Base-by-base conservation (phyloP, 108 stramenopile species). In the Parietichytrium sp. region DNA sequence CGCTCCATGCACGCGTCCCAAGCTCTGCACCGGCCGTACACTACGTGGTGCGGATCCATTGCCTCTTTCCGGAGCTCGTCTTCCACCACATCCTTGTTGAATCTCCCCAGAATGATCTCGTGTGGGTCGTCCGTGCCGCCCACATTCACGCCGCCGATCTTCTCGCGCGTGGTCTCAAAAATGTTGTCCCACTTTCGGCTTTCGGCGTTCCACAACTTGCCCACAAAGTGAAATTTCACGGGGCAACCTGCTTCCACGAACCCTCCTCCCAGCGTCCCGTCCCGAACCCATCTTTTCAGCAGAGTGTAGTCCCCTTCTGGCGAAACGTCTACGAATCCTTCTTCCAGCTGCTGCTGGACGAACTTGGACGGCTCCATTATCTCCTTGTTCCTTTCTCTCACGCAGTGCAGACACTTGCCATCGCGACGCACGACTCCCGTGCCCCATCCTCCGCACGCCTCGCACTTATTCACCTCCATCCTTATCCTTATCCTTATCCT, bases 61-160 rank as follows among this genome's bases (percentile, higher is more conserved):
- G n/a, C n/a, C 33, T 72, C 61, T 16, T 42, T 33, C 15, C 45
- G 61, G 6, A 18, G 6, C 33, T 72, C 61, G 7, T 72, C 20
- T 6, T 72, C 61, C 7, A 72, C 16, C 7, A 42, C 13, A 6
- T 72, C 61, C 61, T 72, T n/a, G 12, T 33, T 18, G 20, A 72
- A 72, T 13, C 61, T 33, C 33, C 61, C 61, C 8, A 72, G 61
- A 8, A 72, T 27, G 23, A 72, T 12, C 42, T 72, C 61, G 33
- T 72, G 45, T 23, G 61, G 61, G 33, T 72, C 61, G 42, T 72
- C 61, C 6, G 61, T 72, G 42, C 61, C 61, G 33, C 61, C 61
- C 10, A 72, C 20, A 42, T 72, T 33, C 61, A 45, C 45, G 33
- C 61, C 61, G 6, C 45, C 42, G 16, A 72, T 42, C 29, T 45